phyloP scores from a whole-genome alignment of 441 rosid genomes.

The Hypseocharis bilobata region DNA sequence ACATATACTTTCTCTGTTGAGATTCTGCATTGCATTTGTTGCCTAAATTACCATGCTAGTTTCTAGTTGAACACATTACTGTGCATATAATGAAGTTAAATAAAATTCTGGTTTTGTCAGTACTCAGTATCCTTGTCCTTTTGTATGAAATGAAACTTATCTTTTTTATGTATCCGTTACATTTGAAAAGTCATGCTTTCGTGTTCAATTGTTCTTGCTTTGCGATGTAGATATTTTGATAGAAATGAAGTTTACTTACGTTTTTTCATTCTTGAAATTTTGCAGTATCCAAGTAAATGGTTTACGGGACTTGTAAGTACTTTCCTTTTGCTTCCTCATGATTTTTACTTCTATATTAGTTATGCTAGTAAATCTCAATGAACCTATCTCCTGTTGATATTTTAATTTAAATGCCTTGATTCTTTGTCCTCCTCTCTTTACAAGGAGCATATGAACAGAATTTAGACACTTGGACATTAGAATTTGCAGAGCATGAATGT shows the following conservation, averaged over 20 bases:
- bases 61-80: background rate
- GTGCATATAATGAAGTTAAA: background rate
- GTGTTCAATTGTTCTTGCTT: slow-evolving; percentile 5
- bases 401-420: too few relatives aligned
- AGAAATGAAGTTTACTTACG: slow-evolving; percentile 19
- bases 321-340: background rate
- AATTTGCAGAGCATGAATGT: background rate
- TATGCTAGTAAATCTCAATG: too few relatives aligned
- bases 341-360: too few relatives aligned
- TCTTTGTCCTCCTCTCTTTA: too few relatives aligned
- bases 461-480: background rate
- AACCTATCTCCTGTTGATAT: too few relatives aligned
- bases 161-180: background rate
- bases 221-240: slow-evolving; percentile 4
- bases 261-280: slow-evolving; percentile 21
- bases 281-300: slow-evolving; percentile 71
- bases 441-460: too few relatives aligned
- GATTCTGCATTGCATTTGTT: background rate
- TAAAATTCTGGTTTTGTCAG: too few relatives aligned
- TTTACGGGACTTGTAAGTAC: slow-evolving; percentile 54
- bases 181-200: background rate
- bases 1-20: background rate
- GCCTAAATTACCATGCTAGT: background rate
- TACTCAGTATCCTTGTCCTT: too few relatives aligned
- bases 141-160: background rate